Evolutionary conservation across 2,329 filamentous ascomycete genomes (phyloP), one percentile per base, ranked within the genome.

Genomic region (Trichoderma koningiopsis): DNA sequence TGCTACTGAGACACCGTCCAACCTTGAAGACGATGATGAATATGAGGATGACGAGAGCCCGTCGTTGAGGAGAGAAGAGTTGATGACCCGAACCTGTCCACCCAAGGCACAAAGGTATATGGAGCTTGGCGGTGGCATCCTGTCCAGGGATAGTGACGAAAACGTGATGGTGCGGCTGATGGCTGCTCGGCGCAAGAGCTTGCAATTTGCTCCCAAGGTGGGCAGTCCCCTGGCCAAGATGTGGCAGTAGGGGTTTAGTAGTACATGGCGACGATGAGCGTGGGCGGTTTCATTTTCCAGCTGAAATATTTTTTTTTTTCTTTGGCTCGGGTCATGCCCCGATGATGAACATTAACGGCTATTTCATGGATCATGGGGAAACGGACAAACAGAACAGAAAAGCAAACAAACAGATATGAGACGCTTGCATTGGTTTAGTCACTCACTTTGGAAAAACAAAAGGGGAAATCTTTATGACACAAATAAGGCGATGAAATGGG

Each of bases 151-250:
- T 62, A 87, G 87, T 78, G 85, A 89, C 74, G 82, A 87, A 74
- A 82, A 81, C 24, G 83, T 91, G 68, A 81, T 88, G 71, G 84
- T 87, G 79, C 84, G 89, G 59, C 81, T 94, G 71, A 88, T 92
- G 84, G 88, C 90, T 13, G 91, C 91, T 0, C 84, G 91, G 71
- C 85, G 92, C 71, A 93, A 92, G 86, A 95, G 91, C 76, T 77
- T 93, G 78, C 91, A 92, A 76, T 93, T 90, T 81, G 91, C 91
- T 37, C 92, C 92, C 35, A 91, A 91, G 80, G 82, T 93, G 69
- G 89, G 87, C 22, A 94, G 92, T 78, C 92, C 92, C 2, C 80
- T 94, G 73, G 85, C 88, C 31, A 87, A 83, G 74, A 81, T 84
- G 31, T 89, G 86, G 87, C 68, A 43, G 6, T 68, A 37, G 55